Conservation (phyloP, 2,329 filamentous ascomycete species). For the Paramyrothecium roridum region DNA sequence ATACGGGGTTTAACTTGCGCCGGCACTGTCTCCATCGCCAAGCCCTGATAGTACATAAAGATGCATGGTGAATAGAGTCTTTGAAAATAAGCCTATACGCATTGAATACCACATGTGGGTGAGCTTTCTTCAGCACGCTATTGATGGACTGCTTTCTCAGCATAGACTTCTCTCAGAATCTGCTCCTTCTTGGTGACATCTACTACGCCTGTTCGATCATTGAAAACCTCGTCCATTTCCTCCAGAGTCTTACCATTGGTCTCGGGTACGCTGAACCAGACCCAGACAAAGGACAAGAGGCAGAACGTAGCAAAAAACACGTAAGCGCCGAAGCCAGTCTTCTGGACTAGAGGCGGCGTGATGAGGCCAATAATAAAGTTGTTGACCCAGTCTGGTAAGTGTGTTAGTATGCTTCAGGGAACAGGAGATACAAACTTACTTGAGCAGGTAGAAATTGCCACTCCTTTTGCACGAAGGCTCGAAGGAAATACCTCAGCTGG, state of each 20-base stretch:
- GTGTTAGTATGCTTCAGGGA: accelerated
- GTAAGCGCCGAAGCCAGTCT: slow-evolving; percentile 68
- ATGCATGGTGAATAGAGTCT: too few species aligned
- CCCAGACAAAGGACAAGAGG: slow-evolving; percentile 56
- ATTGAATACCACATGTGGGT: too few species aligned
- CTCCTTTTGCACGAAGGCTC: slow-evolving; percentile 66
- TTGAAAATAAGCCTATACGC: too few species aligned
- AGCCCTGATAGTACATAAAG: too few species aligned
- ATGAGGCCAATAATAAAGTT: slow-evolving; percentile 64
- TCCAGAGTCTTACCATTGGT: slow-evolving; percentile 63
- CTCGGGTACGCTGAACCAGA: slow-evolving; percentile 64
- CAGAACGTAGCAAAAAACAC: slow-evolving; percentile 67
- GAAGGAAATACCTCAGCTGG: slow-evolving; percentile 74
- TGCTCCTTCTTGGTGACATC: too few species aligned
- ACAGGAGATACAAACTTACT: slow-evolving; percentile 28
- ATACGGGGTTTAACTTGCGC: too few species aligned
- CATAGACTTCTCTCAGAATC: too few species aligned
- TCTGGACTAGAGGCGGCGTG: slow-evolving; percentile 63
- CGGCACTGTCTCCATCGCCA: too few species aligned
- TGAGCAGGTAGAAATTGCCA: slow-evolving; percentile 65
- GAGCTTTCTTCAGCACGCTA: too few species aligned
- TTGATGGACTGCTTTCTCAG: too few species aligned
- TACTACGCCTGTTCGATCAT: too few species aligned
- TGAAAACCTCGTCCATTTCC: too few species aligned
- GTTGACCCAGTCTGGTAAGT: neutral